Conservation (phyloP, 139 green algal genomes). For the Tetradesmus obliquus region DNA sequence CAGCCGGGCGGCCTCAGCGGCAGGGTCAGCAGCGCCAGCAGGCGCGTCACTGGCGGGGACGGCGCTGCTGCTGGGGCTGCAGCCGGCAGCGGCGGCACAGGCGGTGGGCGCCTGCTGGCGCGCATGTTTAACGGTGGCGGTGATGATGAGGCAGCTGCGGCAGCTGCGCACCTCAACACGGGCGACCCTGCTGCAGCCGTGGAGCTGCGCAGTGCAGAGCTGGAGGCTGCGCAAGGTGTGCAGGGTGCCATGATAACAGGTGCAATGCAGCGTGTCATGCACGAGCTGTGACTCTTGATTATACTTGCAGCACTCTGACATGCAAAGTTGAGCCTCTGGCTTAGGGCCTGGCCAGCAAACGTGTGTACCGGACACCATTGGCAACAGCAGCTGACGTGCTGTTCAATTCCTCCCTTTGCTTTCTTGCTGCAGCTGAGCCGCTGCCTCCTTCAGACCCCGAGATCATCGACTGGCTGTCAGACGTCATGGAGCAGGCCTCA, state of each 20-base stretch:
- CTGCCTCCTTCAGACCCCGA: constrained; percentile 61
- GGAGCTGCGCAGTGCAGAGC: neutral
- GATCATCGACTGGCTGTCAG: constrained; percentile 66
- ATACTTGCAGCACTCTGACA: neutral
- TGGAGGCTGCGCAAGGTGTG: constrained; percentile 24
- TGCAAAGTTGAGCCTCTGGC: neutral
- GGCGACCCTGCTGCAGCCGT: constrained; percentile 34
- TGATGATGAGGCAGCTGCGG: neutral
- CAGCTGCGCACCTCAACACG: constrained; percentile 10
- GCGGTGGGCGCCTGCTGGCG: neutral
- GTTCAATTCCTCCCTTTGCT: neutral
- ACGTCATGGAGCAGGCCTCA: constrained; percentile 36
- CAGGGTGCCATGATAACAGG: neutral
- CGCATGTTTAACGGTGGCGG: constrained; percentile 5
- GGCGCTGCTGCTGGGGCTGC: neutral
- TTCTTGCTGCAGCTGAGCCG: constrained; percentile 35
- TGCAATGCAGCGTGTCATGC: neutral
- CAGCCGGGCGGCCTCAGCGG: neutral
- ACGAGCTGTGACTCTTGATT: neutral
- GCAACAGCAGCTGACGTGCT: no score
- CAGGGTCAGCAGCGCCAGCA: neutral
- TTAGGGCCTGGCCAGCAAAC: no score
- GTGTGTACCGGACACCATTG: no score
- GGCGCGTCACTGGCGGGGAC: neutral
- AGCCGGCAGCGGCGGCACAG: neutral